Base-by-base conservation (phyloP, 495 filamentous ascomycete genomes). In the Schizothecium vesticola region DNA sequence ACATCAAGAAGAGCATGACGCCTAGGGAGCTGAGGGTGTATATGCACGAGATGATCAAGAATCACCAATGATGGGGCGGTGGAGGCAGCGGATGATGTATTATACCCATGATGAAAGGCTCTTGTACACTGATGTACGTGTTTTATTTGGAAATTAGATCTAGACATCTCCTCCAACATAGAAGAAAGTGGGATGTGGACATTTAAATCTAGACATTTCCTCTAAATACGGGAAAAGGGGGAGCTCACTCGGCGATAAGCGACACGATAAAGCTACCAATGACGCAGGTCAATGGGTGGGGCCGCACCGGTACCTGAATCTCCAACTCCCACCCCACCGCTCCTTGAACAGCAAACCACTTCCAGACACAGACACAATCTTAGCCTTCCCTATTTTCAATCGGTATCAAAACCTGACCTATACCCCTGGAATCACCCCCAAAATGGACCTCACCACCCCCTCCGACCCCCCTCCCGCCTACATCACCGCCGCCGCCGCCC, bases 391-490 rank as follows among this genome's bases (percentile, higher is more conserved):
- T 6, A n/a, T 8, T 51, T 8, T 6, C 6, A n/a, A n/a, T 1
- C 43, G 6, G 33, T 6, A 51, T n/a, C 43, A 9, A 9, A n/a
- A 11, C 24, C 9, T 5, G 6, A 13, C 59, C 26, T 33, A 13
- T 19, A 10, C 1, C 19, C n/a, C 1, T 16, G 16, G 7, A 62
- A 19, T 2, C 59, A 89, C 91, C 51, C 26, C 60, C 67, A 59
- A 65, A 23, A 77, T 77, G 73, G 76, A 78, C 33, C 72, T 75
- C 29, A 74, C 78, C 56, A 72, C 72, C 31, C 80, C 80, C 26
- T 74, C 75, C 26, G 79, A 81, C 29, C 74, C 78, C 16, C 78
- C 80, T 0, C 82, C 82, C 9, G 74, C 76, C 51, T 85, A 86
- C 73, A 80, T 79, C 26, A 73, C 78, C 11, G 73, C 78, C 31